These are phyloP conservation scores for Stephanodiscus triporus DNA, from an alignment of 108 stramenopile species.

Conservation along the genomic window DNA sequence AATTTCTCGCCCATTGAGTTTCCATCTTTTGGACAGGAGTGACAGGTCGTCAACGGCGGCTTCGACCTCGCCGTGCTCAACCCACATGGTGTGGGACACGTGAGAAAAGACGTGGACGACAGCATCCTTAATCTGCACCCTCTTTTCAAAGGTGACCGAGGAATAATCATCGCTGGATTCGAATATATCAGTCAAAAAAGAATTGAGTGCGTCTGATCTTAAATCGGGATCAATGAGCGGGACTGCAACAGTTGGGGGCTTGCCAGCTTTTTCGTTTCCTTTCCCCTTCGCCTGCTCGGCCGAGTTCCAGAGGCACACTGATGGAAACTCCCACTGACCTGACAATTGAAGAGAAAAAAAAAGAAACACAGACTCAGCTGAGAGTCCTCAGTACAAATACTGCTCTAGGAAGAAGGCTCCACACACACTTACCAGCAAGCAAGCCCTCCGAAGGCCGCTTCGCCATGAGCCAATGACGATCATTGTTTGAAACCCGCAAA, in stretches of 20 bases:
- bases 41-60: neutral
- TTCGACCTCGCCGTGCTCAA: conserved; percentile 48
- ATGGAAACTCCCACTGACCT: conserved; percentile 91
- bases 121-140: conserved; percentile 21
- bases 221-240: conserved; percentile 30
- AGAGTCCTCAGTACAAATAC: neutral
- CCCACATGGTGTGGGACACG: conserved; percentile 75
- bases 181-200: conserved; percentile 32
- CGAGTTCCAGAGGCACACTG: conserved; percentile 57
- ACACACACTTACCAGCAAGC: conserved; percentile 37
- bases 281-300: conserved; percentile 30
- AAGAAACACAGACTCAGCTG: neutral
- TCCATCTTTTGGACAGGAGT: conserved; percentile 43
- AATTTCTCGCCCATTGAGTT: conserved; percentile 50
- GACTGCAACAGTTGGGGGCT: conserved; percentile 26
- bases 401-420: neutral
- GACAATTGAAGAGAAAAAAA: neutral
- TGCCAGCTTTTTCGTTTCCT: conserved; percentile 39
- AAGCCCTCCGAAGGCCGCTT: conserved; percentile 74
- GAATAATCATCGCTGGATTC: neutral
- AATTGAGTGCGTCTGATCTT: conserved; percentile 41
- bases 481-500: conserved; percentile 10
- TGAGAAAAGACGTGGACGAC: conserved; percentile 87
- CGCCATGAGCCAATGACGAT: conserved; percentile 68
- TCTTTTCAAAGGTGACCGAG: neutral